A percentile compares a stretch with the other conserved stretches of the same genome.
Conservation (phyloP, 2,329 filamentous ascomycete species). For the Claviceps monticola region DNA sequence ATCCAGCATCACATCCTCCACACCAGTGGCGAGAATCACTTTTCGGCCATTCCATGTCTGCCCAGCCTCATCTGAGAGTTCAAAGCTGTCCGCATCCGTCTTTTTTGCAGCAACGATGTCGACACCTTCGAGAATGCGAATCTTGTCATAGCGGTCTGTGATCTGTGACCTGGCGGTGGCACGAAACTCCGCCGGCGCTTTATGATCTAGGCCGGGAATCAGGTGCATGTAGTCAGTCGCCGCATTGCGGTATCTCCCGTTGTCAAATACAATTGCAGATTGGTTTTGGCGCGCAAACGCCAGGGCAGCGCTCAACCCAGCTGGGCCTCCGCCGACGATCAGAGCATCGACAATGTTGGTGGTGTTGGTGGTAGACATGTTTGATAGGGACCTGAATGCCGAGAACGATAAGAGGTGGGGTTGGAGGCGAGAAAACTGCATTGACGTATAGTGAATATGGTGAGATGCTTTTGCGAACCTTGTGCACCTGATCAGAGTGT, state of each 20-base stretch:
- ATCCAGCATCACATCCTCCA: slow-evolving; percentile 39
- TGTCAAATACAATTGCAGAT: slow-evolving; percentile 35
- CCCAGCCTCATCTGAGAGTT: slow-evolving; percentile 26
- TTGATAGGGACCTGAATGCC: not conserved
- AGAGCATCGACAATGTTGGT: slow-evolving; percentile 27
- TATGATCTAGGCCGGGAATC: slow-evolving; percentile 25
- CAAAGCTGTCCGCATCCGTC: slow-evolving; percentile 18
- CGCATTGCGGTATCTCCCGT: slow-evolving; percentile 35
- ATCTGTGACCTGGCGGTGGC: slow-evolving; percentile 14
- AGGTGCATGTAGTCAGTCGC: slow-evolving; percentile 34
- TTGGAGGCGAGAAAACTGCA: too few relatives aligned
- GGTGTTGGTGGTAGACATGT: not conserved
- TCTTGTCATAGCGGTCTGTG: slow-evolving; percentile 14
- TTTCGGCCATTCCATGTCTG: slow-evolving; percentile 33
- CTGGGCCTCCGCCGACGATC: slow-evolving; percentile 35
- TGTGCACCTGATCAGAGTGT: too few relatives aligned
- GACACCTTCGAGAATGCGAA: slow-evolving; percentile 20
- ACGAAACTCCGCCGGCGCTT: slow-evolving; percentile 20
- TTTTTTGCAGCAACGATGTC: slow-evolving; percentile 19
- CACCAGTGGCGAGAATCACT: slow-evolving; percentile 40
- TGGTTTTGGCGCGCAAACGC: slow-evolving; percentile 35
- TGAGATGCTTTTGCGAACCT: too few relatives aligned
- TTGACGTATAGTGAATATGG: too few relatives aligned
- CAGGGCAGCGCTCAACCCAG: slow-evolving; percentile 33
- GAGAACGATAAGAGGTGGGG: not conserved